Conservation (phyloP, 768 basidiomycete species). For the Rubroboletus pulcherrimus region DNA sequence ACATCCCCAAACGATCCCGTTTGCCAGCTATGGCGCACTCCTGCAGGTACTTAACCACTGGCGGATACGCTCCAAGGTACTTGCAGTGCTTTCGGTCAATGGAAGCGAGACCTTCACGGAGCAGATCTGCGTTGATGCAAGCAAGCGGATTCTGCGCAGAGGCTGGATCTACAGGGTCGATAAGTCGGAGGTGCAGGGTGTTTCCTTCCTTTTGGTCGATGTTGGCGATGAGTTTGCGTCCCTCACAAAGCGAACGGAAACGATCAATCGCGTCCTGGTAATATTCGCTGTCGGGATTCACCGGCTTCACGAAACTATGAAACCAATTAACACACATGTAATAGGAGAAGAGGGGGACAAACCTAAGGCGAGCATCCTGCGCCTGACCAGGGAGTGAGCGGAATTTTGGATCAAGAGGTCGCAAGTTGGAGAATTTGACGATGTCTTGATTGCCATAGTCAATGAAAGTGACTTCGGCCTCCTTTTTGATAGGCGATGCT, state of each 20-base stretch:
- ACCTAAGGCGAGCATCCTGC: slow-evolving; percentile 90
- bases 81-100: slow-evolving; percentile 75
- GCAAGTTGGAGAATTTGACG: slow-evolving; percentile 74
- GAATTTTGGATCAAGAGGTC: slow-evolving; percentile 90
- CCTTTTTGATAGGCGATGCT: slow-evolving; percentile 83
- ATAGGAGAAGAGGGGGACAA: slow-evolving; percentile 2
- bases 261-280: slow-evolving; percentile 78
- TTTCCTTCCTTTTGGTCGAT: slow-evolving; percentile 81
- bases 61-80: slow-evolving; percentile 69
- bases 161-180: slow-evolving; percentile 77
- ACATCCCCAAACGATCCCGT: slow-evolving; percentile 74
- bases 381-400: slow-evolving; percentile 89
- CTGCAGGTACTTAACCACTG: slow-evolving; percentile 61
- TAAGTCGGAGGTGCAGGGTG: slow-evolving; percentile 83
- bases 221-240: slow-evolving; percentile 96
- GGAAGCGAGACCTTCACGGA: slow-evolving; percentile 82
- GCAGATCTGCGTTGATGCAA: slow-evolving; percentile 85
- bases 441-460: slow-evolving; percentile 95
- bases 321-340: slow-evolving; percentile 1
- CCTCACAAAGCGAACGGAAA: slow-evolving; percentile 83
- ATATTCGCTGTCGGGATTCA: slow-evolving; percentile 81
- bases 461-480: slow-evolving; percentile 93
- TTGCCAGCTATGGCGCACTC: slow-evolving; percentile 62
- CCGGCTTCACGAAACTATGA: slow-evolving; percentile 80
- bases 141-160: slow-evolving; percentile 64